phyloP scores from a whole-genome alignment of 78 protist species.

The Thecamonas trahens region DNA sequence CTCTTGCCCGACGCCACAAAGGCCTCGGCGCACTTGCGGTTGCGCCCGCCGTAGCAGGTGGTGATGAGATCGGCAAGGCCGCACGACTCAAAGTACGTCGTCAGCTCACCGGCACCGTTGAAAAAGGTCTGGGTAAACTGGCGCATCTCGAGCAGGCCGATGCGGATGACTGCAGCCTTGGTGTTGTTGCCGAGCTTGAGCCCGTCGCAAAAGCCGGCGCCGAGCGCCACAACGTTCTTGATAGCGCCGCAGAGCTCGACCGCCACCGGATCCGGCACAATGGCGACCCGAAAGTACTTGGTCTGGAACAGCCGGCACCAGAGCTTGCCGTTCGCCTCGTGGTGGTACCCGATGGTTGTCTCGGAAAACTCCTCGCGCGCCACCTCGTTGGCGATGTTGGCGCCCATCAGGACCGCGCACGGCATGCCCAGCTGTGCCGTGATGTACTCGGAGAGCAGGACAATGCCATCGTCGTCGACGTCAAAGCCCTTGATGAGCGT shows the following conservation, averaged over 20 bases:
- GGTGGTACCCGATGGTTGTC: constrained; percentile 37
- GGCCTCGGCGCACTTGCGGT: constrained; percentile 45
- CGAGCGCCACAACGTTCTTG: constrained; percentile 67
- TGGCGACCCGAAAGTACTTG: constrained; percentile 30
- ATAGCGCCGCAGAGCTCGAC: constrained; percentile 60
- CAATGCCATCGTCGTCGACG: constrained; percentile 18
- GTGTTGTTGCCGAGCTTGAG: constrained; percentile 51
- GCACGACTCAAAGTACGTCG: constrained; percentile 52
- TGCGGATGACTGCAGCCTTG: constrained; percentile 64
- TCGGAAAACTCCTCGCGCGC: constrained; percentile 53
- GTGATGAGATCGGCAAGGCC: constrained; percentile 71
- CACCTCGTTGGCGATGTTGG: constrained; percentile 66
- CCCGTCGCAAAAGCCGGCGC: constrained; percentile 66
- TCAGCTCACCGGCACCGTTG: not conserved
- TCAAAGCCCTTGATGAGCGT: constrained; percentile 51
- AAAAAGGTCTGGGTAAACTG: constrained; percentile 15
- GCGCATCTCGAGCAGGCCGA: constrained; percentile 58
- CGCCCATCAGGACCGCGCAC: constrained; percentile 50
- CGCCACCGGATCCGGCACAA: constrained; percentile 33
- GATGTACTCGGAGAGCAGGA: constrained; percentile 43
- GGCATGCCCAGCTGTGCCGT: constrained; percentile 14
- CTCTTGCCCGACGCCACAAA: constrained; percentile 20
- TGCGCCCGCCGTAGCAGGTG: constrained; percentile 65
- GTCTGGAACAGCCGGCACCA: constrained; percentile 19
- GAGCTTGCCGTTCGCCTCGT: constrained; percentile 9